phyloP scores from a whole-genome alignment of 2,329 filamentous ascomycete genomes.

The Blastomyces gilchristii region DNA sequence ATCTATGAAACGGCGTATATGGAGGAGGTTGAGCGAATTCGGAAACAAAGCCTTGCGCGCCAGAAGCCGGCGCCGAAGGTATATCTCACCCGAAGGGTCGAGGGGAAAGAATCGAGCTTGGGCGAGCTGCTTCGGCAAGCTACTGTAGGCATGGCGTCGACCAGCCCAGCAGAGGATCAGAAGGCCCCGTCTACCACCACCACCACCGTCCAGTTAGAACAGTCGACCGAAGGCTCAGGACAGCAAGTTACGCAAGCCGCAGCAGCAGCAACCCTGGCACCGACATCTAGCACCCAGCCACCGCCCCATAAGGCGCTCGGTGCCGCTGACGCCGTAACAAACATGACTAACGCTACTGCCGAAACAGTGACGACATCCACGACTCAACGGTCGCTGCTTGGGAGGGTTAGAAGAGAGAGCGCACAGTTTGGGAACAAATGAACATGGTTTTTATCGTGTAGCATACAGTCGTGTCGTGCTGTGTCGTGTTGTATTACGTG shows the following conservation, averaged over 20 bases:
- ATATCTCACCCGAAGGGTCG: conserved; percentile 46
- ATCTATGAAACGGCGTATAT: conserved; percentile 85
- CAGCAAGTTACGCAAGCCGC: neutral
- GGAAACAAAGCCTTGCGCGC: conserved; percentile 31
- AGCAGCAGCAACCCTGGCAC: neutral
- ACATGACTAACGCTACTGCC: neutral
- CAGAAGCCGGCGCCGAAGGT: conserved; percentile 44
- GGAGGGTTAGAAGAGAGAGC: conserved; percentile 5
- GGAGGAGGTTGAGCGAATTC: conserved; percentile 66
- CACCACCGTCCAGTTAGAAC: neutral
- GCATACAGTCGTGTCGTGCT: neutral
- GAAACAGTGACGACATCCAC: neutral
- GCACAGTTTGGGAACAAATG: neutral
- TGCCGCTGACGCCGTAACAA: neutral
- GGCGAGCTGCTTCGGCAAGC: conserved; percentile 24
- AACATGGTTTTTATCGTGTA: neutral
- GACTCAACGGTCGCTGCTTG: conserved; percentile 1
- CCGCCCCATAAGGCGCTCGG: neutral
- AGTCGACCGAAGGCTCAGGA: neutral
- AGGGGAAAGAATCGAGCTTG: conserved; percentile 27
- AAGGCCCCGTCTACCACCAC: neutral
- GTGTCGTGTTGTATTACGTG: neutral
- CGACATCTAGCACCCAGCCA: neutral
- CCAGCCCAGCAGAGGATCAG: neutral
- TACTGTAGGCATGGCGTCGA: neutral